Base-by-base conservation (phyloP, 495 filamentous ascomycete genomes). In the Penicillium ochrochloron region DNA sequence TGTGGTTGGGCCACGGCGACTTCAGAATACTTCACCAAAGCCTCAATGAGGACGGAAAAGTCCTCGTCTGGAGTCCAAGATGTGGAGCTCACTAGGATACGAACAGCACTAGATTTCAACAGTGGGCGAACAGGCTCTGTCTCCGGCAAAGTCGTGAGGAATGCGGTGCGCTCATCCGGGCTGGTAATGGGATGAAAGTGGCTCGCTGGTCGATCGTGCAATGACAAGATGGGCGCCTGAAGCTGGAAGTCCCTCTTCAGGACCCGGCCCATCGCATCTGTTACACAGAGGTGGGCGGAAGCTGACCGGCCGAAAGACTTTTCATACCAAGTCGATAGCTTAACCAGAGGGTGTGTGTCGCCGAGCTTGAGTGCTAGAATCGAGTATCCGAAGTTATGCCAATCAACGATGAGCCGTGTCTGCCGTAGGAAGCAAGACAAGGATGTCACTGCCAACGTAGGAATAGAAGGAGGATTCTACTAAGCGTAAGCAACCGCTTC, bases 381-480 rank as follows among this genome's bases (percentile, higher is more conserved):
- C n/a, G 91, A 94, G 83, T 92, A 97, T 64, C 95, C 94, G 76
- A 97, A 97, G 75, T 99, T 99, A 80, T 99, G 95, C 95, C 95
- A 99, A 77, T 99, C 95, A 61, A 98, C 92, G 39, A 97, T 83
- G 3, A 97, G 85, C 60, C 83, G 84, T 27, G 91, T 94, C 62
- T 92, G 88, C 44, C 96, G 91, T 58, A 96, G 78, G 70, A 86
- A 87, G 71, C 90, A 93, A 55, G 91, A 79, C 11, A 93, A 59
- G 14, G 86, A 80, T 3, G 93, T 88, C 53, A 98, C 79, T 29
- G 87, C 83, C 5, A 99, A 83, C 1, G 92, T 95, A 5, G 95
- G 95, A 66, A 99, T 97, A 1, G 94, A 93, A 5, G 95, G 95
- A 6, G 95, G 95, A 76, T 98, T 99, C 82, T 99, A 77, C 21